A percentile compares a stretch with the other conserved stretches of the same genome.
Evolutionary conservation across 495 filamentous ascomycete species (phyloP).

Genomic region (Amphirosellinia nigrospora): DNA sequence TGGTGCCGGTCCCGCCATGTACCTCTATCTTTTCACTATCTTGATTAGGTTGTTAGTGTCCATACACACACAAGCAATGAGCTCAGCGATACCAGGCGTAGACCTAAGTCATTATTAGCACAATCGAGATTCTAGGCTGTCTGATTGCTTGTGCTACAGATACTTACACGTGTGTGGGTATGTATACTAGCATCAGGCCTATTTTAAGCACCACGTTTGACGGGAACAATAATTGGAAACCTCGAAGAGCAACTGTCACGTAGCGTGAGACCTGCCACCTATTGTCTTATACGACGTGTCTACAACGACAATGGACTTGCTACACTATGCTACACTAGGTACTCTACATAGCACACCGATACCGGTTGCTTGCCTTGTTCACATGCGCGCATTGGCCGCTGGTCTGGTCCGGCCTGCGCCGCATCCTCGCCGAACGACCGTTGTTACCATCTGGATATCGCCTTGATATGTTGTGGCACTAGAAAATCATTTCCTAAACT

Average conservation of each 20-base stretch:
- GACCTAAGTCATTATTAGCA: background rate
- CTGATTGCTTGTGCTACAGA: background rate
- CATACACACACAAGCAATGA: background rate
- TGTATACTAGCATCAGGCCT: background rate
- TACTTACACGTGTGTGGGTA: too few relatives aligned
- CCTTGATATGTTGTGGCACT: background rate
- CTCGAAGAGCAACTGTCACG: slow-evolving; percentile 14
- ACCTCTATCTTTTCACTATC: background rate
- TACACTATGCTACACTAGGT: slow-evolving; percentile 7
- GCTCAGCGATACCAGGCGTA: background rate
- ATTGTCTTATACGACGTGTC: background rate
- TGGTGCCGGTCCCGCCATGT: background rate
- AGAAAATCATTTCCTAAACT: background rate
- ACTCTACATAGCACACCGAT: background rate
- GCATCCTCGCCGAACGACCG: background rate
- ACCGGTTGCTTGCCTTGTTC: background rate
- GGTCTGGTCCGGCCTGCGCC: background rate
- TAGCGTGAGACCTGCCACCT: slow-evolving; percentile 1
- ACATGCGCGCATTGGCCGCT: slow-evolving; percentile 7
- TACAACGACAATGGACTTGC: background rate
- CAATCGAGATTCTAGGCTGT: background rate
- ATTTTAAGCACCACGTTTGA: slow-evolving; percentile 7
- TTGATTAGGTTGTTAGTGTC: too few relatives aligned
- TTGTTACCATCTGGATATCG: slow-evolving; percentile 1
- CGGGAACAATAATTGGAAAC: background rate